A percentile compares a stretch with the other conserved stretches of the same genome.
phyloP scores from a whole-genome alignment of 345 rosid species.

The Moricandia moricandioides region DNA sequence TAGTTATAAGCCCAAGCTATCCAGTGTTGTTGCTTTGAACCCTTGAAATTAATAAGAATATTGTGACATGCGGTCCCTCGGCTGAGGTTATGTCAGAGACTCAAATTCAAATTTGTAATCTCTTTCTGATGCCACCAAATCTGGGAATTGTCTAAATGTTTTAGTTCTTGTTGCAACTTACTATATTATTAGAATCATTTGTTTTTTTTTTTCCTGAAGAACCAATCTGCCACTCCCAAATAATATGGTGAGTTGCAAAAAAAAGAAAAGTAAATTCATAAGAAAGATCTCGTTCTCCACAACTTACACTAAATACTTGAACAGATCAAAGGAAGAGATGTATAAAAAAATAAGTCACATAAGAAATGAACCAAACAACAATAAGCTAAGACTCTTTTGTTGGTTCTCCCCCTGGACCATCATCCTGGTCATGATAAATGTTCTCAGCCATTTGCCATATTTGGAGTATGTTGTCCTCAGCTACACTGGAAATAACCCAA shows the following conservation, averaged over 20 bases:
- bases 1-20: slow-evolving; percentile 9
- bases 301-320: slow-evolving; percentile 19
- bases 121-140: background rate
- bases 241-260: background rate
- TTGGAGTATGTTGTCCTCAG: slow-evolving; percentile 97
- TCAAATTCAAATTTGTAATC: background rate
- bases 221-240: background rate
- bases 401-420: slow-evolving; percentile 79
- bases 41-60: slow-evolving; percentile 14
- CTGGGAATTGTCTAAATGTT: background rate
- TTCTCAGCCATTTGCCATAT: slow-evolving; percentile 99
- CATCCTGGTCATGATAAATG: slow-evolving; percentile 96
- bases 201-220: background rate
- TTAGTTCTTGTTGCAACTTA: background rate
- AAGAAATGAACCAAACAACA: slow-evolving; percentile 8
- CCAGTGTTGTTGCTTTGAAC: background rate
- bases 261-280: background rate
- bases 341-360: background rate
- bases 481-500: slow-evolving; percentile 95
- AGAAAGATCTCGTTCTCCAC: slow-evolving; percentile 4
- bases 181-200: background rate
- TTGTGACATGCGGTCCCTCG: background rate
- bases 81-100: background rate
- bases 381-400: slow-evolving; percentile 43
- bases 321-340: slow-evolving; percentile 12